Conservation (phyloP, 306 rosid genomes). For the Pachyrhizus erosus region DNA sequence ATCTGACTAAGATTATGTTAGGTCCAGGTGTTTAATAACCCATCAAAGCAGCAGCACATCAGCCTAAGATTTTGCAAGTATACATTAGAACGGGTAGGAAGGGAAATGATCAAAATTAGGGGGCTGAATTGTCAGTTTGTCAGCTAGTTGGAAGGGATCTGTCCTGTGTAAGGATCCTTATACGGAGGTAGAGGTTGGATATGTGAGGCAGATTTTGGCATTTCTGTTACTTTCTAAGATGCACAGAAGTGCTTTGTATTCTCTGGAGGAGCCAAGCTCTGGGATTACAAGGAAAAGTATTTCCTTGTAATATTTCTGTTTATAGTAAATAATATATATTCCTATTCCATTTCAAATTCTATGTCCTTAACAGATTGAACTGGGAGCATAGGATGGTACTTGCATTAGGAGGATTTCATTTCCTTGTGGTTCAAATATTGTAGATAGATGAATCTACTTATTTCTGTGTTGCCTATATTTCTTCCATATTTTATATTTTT, state of each 20-base stretch:
- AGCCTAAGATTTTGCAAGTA: not conserved
- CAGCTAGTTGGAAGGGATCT: not conserved
- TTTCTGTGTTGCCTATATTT: not conserved
- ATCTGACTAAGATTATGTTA: not conserved
- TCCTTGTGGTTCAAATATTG: constrained; percentile 12
- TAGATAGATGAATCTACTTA: not conserved
- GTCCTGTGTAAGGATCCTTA: not conserved
- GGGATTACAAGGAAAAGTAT: not conserved
- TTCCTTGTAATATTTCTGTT: not conserved
- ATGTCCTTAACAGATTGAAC: constrained; percentile 9
- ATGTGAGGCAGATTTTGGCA: not conserved
- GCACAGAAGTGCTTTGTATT: not conserved
- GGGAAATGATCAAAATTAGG: not conserved
- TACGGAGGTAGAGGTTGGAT: not conserved
- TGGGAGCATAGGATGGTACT: not conserved
- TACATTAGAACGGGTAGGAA: not conserved
- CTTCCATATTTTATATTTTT: constrained; percentile 3
- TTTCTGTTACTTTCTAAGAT: not conserved
- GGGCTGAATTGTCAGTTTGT: not conserved
- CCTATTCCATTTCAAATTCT: not conserved
- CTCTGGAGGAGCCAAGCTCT: not conserved
- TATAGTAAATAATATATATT: not conserved
- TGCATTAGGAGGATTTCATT: constrained; percentile 23
- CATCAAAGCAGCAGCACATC: not conserved
- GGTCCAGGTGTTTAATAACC: not conserved